A percentile compares a stretch with the other conserved stretches of the same genome.
Evolutionary conservation across 2,329 filamentous ascomycete species (phyloP).

Genomic region (Clonostachys rosea): DNA sequence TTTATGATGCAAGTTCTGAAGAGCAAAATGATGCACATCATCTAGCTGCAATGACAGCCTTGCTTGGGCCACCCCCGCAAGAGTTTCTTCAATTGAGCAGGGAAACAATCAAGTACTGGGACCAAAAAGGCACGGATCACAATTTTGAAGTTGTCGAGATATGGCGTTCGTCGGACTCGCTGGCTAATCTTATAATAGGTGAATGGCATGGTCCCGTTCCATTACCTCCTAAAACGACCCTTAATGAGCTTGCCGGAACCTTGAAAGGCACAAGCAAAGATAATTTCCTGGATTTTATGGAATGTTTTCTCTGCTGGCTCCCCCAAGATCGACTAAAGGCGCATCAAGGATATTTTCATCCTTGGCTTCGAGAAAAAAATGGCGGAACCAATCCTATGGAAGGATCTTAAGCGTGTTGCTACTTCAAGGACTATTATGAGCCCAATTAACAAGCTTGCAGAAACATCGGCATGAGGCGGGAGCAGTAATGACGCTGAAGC

Average conservation of each 20-base stretch:
- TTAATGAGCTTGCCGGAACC: slow-evolving; percentile 8
- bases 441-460: too few species aligned
- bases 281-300: slow-evolving; percentile 11
- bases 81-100: slow-evolving; percentile 13
- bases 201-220: slow-evolving; percentile 15
- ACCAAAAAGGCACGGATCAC: slow-evolving; percentile 10
- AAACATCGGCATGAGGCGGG: too few species aligned
- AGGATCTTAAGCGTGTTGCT: too few species aligned
- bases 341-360: not conserved
- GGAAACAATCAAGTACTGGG: slow-evolving; percentile 15
- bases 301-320: slow-evolving; percentile 13
- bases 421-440: too few species aligned
- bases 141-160: not conserved
- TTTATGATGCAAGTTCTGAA: slow-evolving; percentile 11
- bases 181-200: slow-evolving; percentile 6
- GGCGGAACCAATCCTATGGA: too few species aligned
- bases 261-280: slow-evolving; percentile 10
- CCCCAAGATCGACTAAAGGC: slow-evolving; percentile 11
- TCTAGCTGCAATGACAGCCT: slow-evolving; percentile 17
- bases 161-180: not conserved
- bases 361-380: too few species aligned
- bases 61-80: slow-evolving; percentile 16
- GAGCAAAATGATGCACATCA: slow-evolving; percentile 18
- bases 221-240: slow-evolving; percentile 7
- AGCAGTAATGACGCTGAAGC: too few species aligned